These are phyloP conservation scores for Fonsecaea nubica DNA, from an alignment of 2,329 filamentous ascomycete genomes.

Conservation along the genomic window DNA sequence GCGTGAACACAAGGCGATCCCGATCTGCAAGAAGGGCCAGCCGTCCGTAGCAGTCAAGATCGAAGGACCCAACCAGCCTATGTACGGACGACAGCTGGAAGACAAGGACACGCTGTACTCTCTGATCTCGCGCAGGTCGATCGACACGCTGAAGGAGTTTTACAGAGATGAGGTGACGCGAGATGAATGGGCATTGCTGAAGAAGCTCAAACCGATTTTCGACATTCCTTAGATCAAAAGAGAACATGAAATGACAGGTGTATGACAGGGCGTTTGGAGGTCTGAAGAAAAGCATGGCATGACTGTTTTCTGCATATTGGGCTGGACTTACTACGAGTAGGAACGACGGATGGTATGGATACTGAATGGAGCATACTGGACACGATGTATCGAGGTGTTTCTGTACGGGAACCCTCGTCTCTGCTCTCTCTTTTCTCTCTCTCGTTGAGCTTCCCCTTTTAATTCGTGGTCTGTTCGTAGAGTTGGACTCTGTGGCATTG, in stretches of 20 bases:
- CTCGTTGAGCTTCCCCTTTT: not conserved
- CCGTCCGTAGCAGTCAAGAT: conserved; percentile 99
- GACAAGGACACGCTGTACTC: conserved; percentile 89
- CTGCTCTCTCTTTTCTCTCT: not conserved
- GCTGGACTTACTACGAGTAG: not conserved
- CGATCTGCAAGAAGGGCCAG: conserved; percentile 90
- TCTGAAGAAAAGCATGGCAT: conserved; percentile 1
- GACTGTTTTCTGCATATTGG: not conserved
- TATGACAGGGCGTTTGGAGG: conserved; percentile 5
- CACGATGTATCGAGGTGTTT: not conserved
- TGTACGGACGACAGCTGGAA: conserved; percentile 93
- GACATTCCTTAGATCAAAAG: conserved; percentile 69
- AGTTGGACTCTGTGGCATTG: not conserved
- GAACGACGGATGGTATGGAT: not conserved
- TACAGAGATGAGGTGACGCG: conserved; percentile 85
- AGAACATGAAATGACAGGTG: not conserved
- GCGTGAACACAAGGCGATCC: conserved; percentile 94
- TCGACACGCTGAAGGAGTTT: conserved; percentile 95
- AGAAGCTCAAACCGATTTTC: conserved; percentile 93
- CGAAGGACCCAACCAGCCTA: conserved; percentile 88
- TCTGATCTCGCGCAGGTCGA: conserved; percentile 82
- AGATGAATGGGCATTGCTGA: conserved; percentile 93
- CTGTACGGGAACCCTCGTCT: not conserved
- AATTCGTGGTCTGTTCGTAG: too few relatives aligned
- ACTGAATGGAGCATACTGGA: not conserved